Evolutionary conservation across 305 asterid species (phyloP).

Genomic region (Fraxinus velutina): DNA sequence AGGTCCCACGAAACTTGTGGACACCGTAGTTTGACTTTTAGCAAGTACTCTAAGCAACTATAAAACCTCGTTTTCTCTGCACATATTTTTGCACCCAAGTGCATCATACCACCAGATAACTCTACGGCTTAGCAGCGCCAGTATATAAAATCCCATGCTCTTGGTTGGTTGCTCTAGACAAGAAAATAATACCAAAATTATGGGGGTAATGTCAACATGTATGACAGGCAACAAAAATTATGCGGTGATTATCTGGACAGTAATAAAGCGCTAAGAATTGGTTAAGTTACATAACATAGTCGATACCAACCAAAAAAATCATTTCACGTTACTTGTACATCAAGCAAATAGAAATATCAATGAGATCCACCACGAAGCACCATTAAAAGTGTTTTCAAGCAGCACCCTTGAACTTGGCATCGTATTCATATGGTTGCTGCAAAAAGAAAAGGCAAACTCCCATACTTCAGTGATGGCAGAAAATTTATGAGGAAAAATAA

Average conservation of each 20-base stretch:
- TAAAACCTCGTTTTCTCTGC: not conserved
- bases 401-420: constrained; percentile 81
- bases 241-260: not conserved
- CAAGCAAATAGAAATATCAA: not conserved
- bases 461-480: not conserved
- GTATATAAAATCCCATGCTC: not conserved
- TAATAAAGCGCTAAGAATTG: not conserved
- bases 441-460: not conserved
- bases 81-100: not conserved
- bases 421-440: constrained; percentile 98
- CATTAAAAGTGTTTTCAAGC: constrained; percentile 35
- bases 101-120: not conserved
- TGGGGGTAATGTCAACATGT: not conserved
- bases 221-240: not conserved
- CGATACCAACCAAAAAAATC: not conserved
- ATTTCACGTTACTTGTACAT: not conserved
- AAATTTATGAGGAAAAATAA: not conserved
- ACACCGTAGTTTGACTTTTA: not conserved
- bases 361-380: not conserved
- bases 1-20: not conserved
- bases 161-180: not conserved
- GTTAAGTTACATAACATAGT: not conserved
- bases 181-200: not conserved
- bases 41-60: not conserved
- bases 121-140: not conserved